phyloP scores from a whole-genome alignment of 2,329 filamentous ascomycete genomes.

The Aspergillus terreus region DNA sequence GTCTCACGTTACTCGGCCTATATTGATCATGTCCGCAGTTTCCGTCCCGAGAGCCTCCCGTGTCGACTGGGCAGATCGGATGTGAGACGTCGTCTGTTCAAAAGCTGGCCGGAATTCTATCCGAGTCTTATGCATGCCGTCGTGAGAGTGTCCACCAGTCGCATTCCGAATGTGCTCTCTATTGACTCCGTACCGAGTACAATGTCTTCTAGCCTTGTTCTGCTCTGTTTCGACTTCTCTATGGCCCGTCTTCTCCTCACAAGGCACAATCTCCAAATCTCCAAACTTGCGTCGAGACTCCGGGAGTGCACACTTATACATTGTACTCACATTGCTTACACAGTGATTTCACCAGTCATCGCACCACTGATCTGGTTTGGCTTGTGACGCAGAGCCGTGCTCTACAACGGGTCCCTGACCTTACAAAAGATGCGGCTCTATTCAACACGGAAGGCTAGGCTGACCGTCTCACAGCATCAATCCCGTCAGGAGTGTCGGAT shows the following conservation, averaged over 20 bases:
- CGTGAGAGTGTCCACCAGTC: neutral
- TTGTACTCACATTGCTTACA: too few relatives aligned
- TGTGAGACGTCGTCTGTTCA: neutral
- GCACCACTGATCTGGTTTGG: too few relatives aligned
- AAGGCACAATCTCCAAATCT: too few relatives aligned
- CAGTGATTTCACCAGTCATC: too few relatives aligned
- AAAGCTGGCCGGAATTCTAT: neutral
- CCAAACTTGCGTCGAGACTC: too few relatives aligned
- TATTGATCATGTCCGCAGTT: constrained; percentile 2
- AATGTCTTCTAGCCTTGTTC: neutral
- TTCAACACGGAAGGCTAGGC: neutral
- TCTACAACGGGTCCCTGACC: too few relatives aligned
- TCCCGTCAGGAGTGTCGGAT: neutral
- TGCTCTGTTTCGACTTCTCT: neutral
- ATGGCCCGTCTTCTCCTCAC: too few relatives aligned
- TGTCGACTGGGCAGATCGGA: neutral
- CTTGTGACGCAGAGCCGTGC: too few relatives aligned
- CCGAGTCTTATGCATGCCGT: neutral
- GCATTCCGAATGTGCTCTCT: neutral
- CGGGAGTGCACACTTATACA: too few relatives aligned
- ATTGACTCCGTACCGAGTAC: neutral
- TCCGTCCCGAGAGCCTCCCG: constrained; percentile 4
- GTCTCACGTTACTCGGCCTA: neutral
- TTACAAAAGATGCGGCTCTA: neutral
- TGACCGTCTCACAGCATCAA: neutral